A percentile compares a stretch with the other conserved stretches of the same genome.
These are phyloP conservation scores for Kuraishia ogatae DNA, from an alignment of 805 yeast genomes.

Conservation along the genomic window DNA sequence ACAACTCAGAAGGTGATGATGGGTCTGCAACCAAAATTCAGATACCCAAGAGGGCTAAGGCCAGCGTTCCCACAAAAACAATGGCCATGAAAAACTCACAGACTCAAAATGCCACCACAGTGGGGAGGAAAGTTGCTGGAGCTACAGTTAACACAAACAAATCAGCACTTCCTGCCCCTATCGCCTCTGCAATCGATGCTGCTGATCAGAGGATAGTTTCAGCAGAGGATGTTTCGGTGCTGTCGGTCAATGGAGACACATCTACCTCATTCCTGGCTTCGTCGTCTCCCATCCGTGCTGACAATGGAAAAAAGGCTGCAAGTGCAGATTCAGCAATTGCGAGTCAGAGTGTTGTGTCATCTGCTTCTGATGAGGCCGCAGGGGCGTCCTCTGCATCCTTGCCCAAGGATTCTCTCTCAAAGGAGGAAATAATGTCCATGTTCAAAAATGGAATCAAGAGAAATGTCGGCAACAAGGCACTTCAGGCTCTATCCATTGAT, in stretches of 20 bases:
- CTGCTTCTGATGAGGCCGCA: neutral
- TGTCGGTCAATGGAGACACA: neutral
- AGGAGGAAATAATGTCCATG: constrained; percentile 15
- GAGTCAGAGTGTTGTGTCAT: too few relatives aligned
- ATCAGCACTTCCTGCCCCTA: neutral
- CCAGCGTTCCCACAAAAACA: constrained; percentile 22
- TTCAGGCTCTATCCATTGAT: neutral
- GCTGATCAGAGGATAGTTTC: neutral
- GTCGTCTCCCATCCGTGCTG: neutral
- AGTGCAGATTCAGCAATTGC: neutral
- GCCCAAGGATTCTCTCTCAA: constrained; percentile 6
- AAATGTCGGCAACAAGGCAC: neutral
- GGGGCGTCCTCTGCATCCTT: neutral
- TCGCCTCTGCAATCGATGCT: neutral
- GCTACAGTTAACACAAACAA: neutral
- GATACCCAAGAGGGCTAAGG: constrained; percentile 7
- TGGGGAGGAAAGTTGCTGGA: constrained; percentile 7
- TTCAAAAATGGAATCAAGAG: constrained; percentile 16
- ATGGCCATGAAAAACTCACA: constrained; percentile 11
- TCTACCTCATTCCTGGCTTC: neutral
- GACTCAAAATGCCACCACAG: neutral
- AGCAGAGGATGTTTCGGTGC: neutral
- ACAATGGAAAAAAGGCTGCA: neutral
- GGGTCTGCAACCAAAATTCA: neutral
- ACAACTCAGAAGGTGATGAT: constrained; percentile 12